Evolutionary conservation across 2,329 filamentous ascomycete species (phyloP).

Genomic region (Colletotrichum horii): DNA sequence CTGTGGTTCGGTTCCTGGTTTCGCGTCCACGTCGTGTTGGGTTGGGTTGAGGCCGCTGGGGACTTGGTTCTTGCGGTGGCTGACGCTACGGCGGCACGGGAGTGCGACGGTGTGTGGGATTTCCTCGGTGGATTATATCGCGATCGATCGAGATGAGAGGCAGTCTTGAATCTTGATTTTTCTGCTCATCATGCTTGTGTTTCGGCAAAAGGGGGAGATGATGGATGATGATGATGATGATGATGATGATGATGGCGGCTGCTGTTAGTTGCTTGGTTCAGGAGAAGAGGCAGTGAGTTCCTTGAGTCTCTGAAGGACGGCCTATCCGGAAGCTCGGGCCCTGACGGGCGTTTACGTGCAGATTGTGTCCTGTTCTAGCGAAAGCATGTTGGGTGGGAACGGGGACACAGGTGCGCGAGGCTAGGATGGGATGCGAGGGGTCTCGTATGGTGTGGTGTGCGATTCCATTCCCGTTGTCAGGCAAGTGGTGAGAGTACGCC

Average conservation of each 20-base stretch:
- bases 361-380: neutral
- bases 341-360: neutral
- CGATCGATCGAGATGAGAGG: neutral
- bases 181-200: neutral
- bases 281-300: neutral
- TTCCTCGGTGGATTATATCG: neutral
- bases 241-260: neutral
- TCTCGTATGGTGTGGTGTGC: neutral
- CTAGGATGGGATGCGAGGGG: neutral
- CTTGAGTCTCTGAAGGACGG: too few species aligned
- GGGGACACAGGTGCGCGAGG: too few species aligned
- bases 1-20: neutral
- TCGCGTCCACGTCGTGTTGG: neutral
- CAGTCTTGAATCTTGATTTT: neutral
- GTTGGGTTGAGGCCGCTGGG: neutral
- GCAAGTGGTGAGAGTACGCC: constrained; percentile 15
- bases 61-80: neutral
- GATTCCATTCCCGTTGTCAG: constrained; percentile 3
- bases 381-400: neutral
- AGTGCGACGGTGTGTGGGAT: neutral
- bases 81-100: neutral
- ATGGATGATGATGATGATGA: neutral
- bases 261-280: neutral
- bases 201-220: neutral
- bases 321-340: neutral